Base-by-base conservation (phyloP, 768 basidiomycete species). In the Phylloporus sp. region DNA sequence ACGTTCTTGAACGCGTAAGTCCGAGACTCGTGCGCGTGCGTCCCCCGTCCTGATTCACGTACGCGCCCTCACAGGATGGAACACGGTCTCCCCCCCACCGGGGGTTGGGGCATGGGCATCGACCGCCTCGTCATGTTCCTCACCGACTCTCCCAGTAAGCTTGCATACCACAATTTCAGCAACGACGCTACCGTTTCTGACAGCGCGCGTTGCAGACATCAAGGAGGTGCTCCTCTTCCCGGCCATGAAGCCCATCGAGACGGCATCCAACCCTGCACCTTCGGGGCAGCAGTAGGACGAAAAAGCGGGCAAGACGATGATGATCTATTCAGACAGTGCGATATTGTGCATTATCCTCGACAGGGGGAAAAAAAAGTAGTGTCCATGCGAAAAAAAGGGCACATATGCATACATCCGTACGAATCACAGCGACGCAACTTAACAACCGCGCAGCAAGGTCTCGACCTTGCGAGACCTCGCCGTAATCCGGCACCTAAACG, bases 91-190 rank as follows among this genome's bases (percentile, higher is more conserved):
- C 92, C 96, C 6, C 96, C 96, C 0, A 99, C 95, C 4, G 95
- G 92, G 48, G 95, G 95, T 36, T 98, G 92, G 91, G 95, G 93
- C 53, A 76, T 97, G 44, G 94, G 95, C 44, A 88, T 97, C 56
- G 94, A 97, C 64, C 84, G 93, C 50, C 75, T 98, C 31, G 91
- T 97, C 69, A 98, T 98, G 95, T 97, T 98, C 84, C 75, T 98
- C 39, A 95, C 93, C 4, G 84, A 99, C 69, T 94, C 90, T n/a
- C 84, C 82, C 8, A 95, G 90, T 92, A 55, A 57, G 84, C 17
- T 42, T 60, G 13, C 18, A 9, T 17, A 0, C 7, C 13, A 15
- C 20, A 20, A 29, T n/a, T 38, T 23, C 18, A n/a, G 13, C n/a
- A 24, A 17, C 4, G 23, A 9, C 3, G 8, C 5, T 9, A n/a